Base-by-base conservation (phyloP, 768 basidiomycete genomes). In the Phylloporus sp. region DNA sequence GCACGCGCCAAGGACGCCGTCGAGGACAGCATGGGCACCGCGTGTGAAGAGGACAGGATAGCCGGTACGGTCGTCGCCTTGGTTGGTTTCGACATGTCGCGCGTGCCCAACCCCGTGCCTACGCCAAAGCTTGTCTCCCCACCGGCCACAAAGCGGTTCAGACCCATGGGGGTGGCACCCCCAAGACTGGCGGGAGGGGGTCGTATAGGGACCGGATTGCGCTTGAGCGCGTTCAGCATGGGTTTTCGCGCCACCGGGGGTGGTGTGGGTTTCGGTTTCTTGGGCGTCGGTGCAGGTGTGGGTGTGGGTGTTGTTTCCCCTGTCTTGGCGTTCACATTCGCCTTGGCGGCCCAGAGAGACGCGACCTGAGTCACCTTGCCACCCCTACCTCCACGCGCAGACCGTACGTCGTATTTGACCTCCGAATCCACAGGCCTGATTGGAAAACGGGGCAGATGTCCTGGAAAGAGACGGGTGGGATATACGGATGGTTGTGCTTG, bases 321-420 rank as follows among this genome's bases (percentile, higher is more conserved):
- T 0, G 22, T 29, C 39, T 43, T 56, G 38, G 43, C 5, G 9
- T 27, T 45, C 8, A 22, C 27, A 3, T 40, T 61, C 23, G 73
- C 74, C n/a, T 75, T 80, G 31, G 81, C 71, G 3, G 85, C 80
- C 88, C 88, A 91, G 22, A 91, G 71, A 2, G 87, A 79, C 0
- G 86, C 81, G 1, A 89, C 86, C 5, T 87, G 74, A 3, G 86
- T 75, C 15, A 91, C 89, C 47, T 79, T 77, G 12, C 88, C 90
- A 3, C 90, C 89, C 38, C 78, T 72, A 2, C 90, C 89, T 5
- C 90, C 88, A 20, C 88, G 77, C 5, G 87, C 88, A 32, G 87
- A 90, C 12, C 84, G 81, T 23, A 88, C 67, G 60, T 91, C 82
- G 60, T 90, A 89, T 52, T 82, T 85, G 20, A 74, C 76, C 46